Conservation (phyloP, 805 yeast species). For the Kregervanrija delftensis region DNA sequence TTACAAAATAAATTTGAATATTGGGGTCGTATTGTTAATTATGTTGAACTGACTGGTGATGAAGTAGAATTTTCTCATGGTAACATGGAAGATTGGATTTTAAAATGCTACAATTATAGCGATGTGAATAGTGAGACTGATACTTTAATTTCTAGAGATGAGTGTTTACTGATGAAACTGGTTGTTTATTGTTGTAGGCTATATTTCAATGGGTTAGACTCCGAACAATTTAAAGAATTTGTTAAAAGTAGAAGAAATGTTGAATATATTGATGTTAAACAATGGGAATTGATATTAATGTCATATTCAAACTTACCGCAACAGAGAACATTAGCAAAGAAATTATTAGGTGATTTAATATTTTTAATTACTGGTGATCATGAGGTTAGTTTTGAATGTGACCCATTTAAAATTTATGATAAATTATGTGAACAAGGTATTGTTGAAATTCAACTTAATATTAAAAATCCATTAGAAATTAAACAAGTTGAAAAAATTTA, state of each 20-base stretch:
- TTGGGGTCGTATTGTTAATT: conserved; percentile 46
- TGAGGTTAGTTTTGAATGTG: conserved; percentile 66
- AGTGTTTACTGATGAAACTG: conserved; percentile 54
- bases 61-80: conserved; percentile 16
- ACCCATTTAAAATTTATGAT: conserved; percentile 57
- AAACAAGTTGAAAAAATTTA: conserved; percentile 64
- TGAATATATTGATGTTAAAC: conserved; percentile 12
- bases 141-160: conserved; percentile 55
- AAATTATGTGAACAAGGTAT: conserved; percentile 33
- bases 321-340: conserved; percentile 40
- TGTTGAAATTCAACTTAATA: conserved; percentile 19
- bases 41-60: conserved; percentile 18
- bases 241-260: conserved; percentile 20
- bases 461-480: conserved; percentile 69
- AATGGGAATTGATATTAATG: conserved; percentile 40
- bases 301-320: conserved; percentile 40
- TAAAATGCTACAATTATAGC: conserved; percentile 26
- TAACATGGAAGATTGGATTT: conserved; percentile 29
- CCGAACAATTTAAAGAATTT: conserved; percentile 18
- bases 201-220: conserved; percentile 28
- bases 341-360: conserved; percentile 33
- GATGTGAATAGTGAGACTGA: conserved; percentile 9
- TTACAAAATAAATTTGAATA: conserved; percentile 80
- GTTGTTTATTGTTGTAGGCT: conserved; percentile 39
- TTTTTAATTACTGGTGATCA: conserved; percentile 36